Conservation (phyloP, 225 moss, liverwort and hornwort species). For the Anthoceros angustus region DNA sequence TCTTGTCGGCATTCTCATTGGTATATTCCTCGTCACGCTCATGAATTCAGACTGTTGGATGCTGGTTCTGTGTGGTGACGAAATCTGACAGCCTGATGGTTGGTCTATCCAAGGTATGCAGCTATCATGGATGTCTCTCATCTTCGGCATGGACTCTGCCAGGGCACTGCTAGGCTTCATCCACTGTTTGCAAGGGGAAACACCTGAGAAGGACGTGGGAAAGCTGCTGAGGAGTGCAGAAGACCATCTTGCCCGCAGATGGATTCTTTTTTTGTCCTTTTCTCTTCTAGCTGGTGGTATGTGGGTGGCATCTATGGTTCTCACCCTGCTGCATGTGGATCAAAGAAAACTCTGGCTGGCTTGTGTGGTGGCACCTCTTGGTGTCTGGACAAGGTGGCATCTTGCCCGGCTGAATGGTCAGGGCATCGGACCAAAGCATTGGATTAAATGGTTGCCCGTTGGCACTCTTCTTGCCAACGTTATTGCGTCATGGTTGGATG, state of each 20-base stretch:
- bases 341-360: slow-evolving; percentile 76
- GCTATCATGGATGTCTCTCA: slow-evolving; percentile 61
- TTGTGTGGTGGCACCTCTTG: slow-evolving; percentile 83
- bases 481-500: slow-evolving; percentile 51
- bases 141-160: slow-evolving; percentile 72
- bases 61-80: too few relatives aligned
- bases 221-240: slow-evolving; percentile 21
- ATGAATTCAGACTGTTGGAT: not conserved
- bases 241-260: slow-evolving; percentile 33
- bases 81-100: not conserved
- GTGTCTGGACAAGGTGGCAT: slow-evolving; percentile 90
- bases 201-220: slow-evolving; percentile 21
- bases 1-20: slow-evolving; percentile 46
- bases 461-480: slow-evolving; percentile 79
- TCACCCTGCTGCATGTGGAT: slow-evolving; percentile 36
- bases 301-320: slow-evolving; percentile 38
- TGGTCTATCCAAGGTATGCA: slow-evolving; percentile 37
- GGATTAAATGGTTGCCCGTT: slow-evolving; percentile 57
- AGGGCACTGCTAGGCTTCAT: slow-evolving; percentile 23
- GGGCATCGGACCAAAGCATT: slow-evolving; percentile 49
- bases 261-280: slow-evolving; percentile 30
- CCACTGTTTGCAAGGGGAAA: slow-evolving; percentile 15
- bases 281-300: slow-evolving; percentile 24
- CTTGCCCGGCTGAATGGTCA: slow-evolving; percentile 69
- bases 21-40: slow-evolving; percentile 19